These are phyloP conservation scores for Venturia effusa DNA, from an alignment of 2,329 filamentous ascomycete species.

Conservation along the genomic window DNA sequence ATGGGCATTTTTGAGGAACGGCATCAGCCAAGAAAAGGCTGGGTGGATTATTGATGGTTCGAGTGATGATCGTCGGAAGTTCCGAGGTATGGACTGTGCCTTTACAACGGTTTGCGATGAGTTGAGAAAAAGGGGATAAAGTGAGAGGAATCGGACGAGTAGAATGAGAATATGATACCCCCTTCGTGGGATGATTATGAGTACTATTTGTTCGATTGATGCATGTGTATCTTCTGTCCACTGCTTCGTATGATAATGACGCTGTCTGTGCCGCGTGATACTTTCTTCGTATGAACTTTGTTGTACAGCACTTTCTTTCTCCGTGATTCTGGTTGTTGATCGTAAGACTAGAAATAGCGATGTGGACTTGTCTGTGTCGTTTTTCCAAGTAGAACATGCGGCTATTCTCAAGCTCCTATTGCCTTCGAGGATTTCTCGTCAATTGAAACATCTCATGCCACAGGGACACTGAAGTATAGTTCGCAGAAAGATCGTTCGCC, in stretches of 20 bases:
- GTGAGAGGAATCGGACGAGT: too few species aligned
- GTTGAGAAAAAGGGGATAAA: not conserved
- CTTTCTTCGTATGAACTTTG: not conserved
- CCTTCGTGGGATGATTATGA: not conserved
- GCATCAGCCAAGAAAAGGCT: not conserved
- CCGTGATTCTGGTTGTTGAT: not conserved
- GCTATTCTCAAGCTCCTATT: too few species aligned
- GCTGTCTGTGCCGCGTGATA: not conserved
- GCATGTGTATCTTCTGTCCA: not conserved
- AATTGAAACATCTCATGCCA: too few species aligned
- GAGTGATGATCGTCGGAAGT: not conserved
- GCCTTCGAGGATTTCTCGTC: too few species aligned
- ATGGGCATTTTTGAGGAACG: not conserved
- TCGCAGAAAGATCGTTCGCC: too few species aligned
- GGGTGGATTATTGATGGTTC: not conserved
- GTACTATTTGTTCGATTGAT: not conserved
- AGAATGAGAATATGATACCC: not conserved
- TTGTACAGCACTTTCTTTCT: not conserved
- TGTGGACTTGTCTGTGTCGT: too few species aligned
- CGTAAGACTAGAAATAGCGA: not conserved
- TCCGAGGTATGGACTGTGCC: not conserved
- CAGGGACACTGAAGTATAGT: too few species aligned
- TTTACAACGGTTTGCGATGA: not conserved
- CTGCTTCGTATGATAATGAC: too few species aligned
- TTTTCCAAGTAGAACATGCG: too few species aligned